Evolutionary conservation across 768 basidiomycete genomes (phyloP), one percentile per base, ranked within the genome.

Genomic region (Xerocomus brunneocitrinus): DNA sequence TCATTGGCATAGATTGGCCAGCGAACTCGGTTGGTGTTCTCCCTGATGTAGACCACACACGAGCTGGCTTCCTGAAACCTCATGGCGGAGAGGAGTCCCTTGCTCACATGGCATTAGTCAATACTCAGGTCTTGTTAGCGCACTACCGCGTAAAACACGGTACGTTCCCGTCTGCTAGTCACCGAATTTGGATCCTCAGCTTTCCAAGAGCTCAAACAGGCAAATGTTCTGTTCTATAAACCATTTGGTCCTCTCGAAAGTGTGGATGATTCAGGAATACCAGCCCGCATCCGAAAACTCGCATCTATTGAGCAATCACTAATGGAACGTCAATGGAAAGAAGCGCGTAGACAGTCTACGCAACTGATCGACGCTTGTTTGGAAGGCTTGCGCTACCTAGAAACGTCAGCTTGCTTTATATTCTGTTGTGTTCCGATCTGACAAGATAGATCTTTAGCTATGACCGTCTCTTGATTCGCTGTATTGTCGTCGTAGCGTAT

Each of bases 21-120:
- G 86, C 82, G 3, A 93, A 93, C 62, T 87, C 85, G 0, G 89
- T 90, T 19, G 91, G 91, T 2, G 83, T 90, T 1, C 68, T 91
- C 13, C 89, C 91, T 5, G 89, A 91, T 63, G 79, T 84, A 2
- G 84, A 89, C 57, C 79, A 80, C 12, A 73, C 74, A 3, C 67
- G 58, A 8, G 77, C 79, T 30, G 89, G 89, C 4, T 89, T 83
- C 64, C 66, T 91, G 31, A 59, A 71, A 5, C 72, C 77, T 1
- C 60, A 47, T 16, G 63, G 63, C 16, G 83, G 81, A 35, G 78
- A 83, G 32, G 72, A 75, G 44, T 67, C 73, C 24, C 70, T 79
- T 35, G 87, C 87, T 3, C 65, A 68, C 45, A 77, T 77, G 25
- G 80, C 82, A 5, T 67, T 87, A 5, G 77, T 84, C 24, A 91